phyloP scores from a whole-genome alignment of 257 asterid genomes.

The Galeopsis tetrahit region DNA sequence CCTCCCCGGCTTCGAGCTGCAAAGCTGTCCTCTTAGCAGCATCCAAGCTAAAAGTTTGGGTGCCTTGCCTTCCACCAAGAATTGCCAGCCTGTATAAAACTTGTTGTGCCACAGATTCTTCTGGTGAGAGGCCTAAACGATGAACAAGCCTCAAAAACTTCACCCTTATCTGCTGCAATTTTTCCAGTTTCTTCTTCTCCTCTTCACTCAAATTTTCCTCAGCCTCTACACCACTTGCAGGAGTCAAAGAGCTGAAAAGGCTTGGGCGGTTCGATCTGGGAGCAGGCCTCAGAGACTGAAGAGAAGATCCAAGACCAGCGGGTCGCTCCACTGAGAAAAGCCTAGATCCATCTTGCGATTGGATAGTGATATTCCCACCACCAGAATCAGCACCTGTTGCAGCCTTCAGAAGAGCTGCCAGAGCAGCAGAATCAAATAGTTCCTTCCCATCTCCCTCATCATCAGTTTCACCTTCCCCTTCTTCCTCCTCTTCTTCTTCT shows the following conservation, averaged over 20 bases:
- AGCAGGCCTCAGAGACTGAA: constrained; percentile 76
- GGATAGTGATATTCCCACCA: constrained; percentile 74
- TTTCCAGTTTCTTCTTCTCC: constrained; percentile 86
- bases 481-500: constrained; percentile 60
- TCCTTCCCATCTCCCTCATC: constrained; percentile 92
- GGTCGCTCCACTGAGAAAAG: constrained; percentile 95
- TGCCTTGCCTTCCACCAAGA: constrained; percentile 78
- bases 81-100: constrained; percentile 80
- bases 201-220: constrained; percentile 79
- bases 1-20: constrained; percentile 70
- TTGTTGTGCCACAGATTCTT: constrained; percentile 81
- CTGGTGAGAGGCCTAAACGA: constrained; percentile 75
- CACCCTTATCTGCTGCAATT: constrained; percentile 75
- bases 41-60: constrained; percentile 68
- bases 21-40: constrained; percentile 73
- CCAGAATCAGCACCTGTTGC: constrained; percentile 84
- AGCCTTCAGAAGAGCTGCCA: constrained; percentile 94
- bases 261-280: constrained; percentile 58
- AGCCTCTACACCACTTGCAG: constrained; percentile 52
- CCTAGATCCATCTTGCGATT: constrained; percentile 89
- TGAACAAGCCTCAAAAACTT: constrained; percentile 89
- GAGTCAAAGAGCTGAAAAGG: constrained; percentile 50
- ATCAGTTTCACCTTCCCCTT: constrained; percentile 67
- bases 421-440: constrained; percentile 84
- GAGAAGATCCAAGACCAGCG: constrained; percentile 92